Percentiles rank a stretch among this genome's conserved stretches.
These are phyloP conservation scores for Salvia sclarea DNA, from an alignment of 305 asterid species.

Conservation along the genomic window DNA sequence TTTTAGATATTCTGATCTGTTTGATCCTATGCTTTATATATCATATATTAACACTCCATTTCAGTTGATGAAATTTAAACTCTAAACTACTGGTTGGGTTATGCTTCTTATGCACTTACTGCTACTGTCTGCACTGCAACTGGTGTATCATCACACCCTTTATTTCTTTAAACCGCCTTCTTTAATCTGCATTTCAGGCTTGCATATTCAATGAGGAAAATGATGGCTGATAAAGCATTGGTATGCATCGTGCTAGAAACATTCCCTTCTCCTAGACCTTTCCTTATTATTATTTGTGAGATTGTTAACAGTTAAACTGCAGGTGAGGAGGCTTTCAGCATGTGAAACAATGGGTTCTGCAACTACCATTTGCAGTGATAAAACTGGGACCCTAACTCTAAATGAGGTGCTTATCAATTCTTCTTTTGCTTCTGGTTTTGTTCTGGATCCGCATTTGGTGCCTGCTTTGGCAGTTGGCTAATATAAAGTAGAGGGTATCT, in stretches of 20 bases:
- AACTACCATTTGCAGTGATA: constrained; percentile 95
- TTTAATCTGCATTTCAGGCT: constrained; percentile 54
- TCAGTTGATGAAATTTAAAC: background rate
- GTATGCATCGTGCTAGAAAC: constrained; percentile 43
- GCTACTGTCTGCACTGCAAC: background rate
- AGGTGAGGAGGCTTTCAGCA: constrained; percentile 98
- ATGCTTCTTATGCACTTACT: constrained; percentile 22
- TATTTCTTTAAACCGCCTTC: constrained; percentile 15
- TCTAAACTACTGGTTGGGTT: constrained; percentile 6
- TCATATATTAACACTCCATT: background rate
- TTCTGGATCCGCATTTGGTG: constrained; percentile 19
- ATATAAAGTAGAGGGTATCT: constrained; percentile 18
- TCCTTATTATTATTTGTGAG: constrained; percentile 14
- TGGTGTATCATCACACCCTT: constrained; percentile 4
- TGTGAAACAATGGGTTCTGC: constrained; percentile 99
- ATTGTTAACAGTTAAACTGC: constrained; percentile 32
- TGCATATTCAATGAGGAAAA: constrained; percentile 92
- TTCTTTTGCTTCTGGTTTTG: constrained; percentile 20
- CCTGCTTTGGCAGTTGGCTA: constrained; percentile 19
- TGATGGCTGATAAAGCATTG: constrained; percentile 97
- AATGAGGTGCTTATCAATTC: constrained; percentile 60
- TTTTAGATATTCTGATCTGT: constrained; percentile 1
- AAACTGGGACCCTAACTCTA: constrained; percentile 89
- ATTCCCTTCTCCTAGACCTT: constrained; percentile 21
- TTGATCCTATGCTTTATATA: background rate